Percentiles rank a stretch among this genome's conserved stretches.
phyloP scores from a whole-genome alignment of 176 grass and related monocot species.

The Leersia perrieri region DNA sequence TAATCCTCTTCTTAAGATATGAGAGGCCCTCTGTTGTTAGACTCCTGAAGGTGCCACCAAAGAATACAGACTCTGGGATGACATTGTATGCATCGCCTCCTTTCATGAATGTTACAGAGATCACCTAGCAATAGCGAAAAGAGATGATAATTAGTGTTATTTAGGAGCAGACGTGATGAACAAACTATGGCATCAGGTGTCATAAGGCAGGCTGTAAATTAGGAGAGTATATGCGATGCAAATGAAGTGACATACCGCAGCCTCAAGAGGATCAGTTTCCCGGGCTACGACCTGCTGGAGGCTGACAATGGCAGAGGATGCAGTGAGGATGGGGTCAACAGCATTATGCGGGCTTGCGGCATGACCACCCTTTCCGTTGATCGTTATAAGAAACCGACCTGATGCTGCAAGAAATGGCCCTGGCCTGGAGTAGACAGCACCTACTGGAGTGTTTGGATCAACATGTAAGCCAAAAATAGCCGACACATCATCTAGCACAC shows the following conservation, averaged over 20 bases:
- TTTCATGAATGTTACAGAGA: conserved; percentile 58
- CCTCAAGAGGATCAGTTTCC: conserved; percentile 60
- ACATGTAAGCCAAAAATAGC: conserved; percentile 52
- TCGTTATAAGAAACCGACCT: conserved; percentile 19
- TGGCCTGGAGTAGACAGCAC: conserved; percentile 21
- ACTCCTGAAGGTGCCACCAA: conserved; percentile 68
- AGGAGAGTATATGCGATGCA: background rate
- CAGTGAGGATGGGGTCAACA: conserved; percentile 52
- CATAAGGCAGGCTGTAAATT: background rate
- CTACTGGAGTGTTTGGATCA: background rate
- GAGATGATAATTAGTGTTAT: background rate
- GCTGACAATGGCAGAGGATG: conserved; percentile 47
- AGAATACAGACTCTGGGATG: conserved; percentile 55
- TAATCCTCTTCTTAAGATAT: conserved; percentile 52
- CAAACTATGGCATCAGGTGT: background rate
- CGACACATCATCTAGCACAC: conserved; percentile 21
- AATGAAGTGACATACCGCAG: conserved; percentile 38
- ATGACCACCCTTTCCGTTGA: conserved; percentile 55
- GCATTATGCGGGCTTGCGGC: conserved; percentile 47
- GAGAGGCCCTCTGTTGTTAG: conserved; percentile 56
- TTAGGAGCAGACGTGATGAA: background rate
- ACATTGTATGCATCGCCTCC: conserved; percentile 67
- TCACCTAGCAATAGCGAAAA: conserved; percentile 37
- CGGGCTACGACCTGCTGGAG: conserved; percentile 60
- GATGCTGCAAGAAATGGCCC: conserved; percentile 40